Conservation (phyloP, 176 grass and related monocot species). For the Bolboschoenus planiculmis region DNA sequence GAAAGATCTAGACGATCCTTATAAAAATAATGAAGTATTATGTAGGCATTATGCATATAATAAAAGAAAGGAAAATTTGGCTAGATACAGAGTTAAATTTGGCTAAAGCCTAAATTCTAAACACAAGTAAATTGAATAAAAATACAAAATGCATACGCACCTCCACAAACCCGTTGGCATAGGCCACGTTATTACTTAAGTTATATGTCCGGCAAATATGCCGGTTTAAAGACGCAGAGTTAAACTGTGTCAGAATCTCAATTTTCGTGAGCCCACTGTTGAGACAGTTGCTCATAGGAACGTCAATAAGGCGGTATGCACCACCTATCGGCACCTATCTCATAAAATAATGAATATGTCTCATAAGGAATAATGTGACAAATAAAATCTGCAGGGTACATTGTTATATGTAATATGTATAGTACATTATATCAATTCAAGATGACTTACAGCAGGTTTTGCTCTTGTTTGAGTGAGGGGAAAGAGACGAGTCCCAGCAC, state of each 20-base stretch:
- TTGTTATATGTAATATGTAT: background rate
- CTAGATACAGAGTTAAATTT: no score
- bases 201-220: conserved; percentile 74
- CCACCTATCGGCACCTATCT: conserved; percentile 82
- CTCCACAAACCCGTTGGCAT: conserved; percentile 76
- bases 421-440: background rate
- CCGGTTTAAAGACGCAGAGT: conserved; percentile 68
- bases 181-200: conserved; percentile 42
- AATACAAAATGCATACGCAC: conserved; percentile 14
- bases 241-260: conserved; percentile 90
- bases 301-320: conserved; percentile 75
- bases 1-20: no score
- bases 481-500: conserved; percentile 66
- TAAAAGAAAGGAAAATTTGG: no score
- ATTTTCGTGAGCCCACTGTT: conserved; percentile 98
- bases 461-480: conserved; percentile 81
- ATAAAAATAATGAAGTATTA: no score
- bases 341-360: background rate
- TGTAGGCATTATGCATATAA: no score
- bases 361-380: background rate
- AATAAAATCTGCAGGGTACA: background rate
- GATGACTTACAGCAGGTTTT: conserved; percentile 63
- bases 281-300: conserved; percentile 90
- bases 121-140: background rate
- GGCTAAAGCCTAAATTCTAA: background rate